These are phyloP conservation scores for Cercospora sp. DNA, from an alignment of 2,329 filamentous ascomycete species.

Conservation along the genomic window DNA sequence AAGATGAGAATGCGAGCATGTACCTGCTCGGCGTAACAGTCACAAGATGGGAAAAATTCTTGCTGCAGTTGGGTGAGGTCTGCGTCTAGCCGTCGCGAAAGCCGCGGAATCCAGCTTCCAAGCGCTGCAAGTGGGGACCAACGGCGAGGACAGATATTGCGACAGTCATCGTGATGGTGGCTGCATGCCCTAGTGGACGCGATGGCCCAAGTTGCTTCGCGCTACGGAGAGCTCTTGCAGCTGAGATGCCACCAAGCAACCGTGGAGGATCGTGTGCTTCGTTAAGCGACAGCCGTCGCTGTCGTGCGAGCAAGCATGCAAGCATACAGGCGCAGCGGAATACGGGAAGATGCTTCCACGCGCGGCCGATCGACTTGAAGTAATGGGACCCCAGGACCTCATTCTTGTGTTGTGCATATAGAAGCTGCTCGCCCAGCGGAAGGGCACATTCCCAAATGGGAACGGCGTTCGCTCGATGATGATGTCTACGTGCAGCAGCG, in stretches of 20 bases:
- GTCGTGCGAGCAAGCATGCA: background rate
- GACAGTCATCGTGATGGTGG: conserved; percentile 8
- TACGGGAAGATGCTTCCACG: conserved; percentile 20
- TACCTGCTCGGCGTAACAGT: background rate
- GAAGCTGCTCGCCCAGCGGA: background rate
- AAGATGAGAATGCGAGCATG: background rate
- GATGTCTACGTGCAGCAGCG: conserved; percentile 23
- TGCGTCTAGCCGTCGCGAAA: conserved; percentile 20
- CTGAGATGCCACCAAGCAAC: conserved; percentile 13
- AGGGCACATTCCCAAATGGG: conserved; percentile 1
- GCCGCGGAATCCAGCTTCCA: conserved; percentile 25
- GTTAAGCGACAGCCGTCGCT: background rate
- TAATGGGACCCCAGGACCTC: background rate
- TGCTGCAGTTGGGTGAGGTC: conserved; percentile 7
- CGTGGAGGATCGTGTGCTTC: conserved; percentile 3
- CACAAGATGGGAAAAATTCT: conserved; percentile 5
- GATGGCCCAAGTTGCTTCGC: conserved; percentile 24
- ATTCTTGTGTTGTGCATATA: conserved; percentile 14
- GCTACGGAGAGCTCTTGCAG: conserved; percentile 14
- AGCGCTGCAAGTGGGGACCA: conserved; percentile 8
- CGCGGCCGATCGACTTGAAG: conserved; percentile 13
- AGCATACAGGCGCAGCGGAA: conserved; percentile 1
- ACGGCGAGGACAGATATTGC: background rate
- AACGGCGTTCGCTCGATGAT: conserved; percentile 10
- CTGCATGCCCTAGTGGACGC: conserved; percentile 16